A percentile compares a stretch with the other conserved stretches of the same genome.
These are phyloP conservation scores for Protea cynaroides DNA, from an alignment of 164 flowering plant genomes.

Conservation along the genomic window DNA sequence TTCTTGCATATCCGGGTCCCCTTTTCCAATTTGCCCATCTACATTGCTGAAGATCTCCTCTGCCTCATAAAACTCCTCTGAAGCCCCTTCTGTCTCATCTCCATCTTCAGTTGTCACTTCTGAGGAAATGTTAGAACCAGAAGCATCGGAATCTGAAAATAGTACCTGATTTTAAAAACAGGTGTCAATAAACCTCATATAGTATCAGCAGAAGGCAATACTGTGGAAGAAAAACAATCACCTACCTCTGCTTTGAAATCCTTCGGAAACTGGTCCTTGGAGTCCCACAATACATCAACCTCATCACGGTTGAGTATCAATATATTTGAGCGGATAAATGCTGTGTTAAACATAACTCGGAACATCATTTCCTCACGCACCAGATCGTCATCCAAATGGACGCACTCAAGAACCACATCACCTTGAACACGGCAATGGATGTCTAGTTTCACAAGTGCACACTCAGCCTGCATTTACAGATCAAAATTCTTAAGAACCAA, in stretches of 20 bases:
- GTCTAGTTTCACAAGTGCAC: constrained; percentile 59
- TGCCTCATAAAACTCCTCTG: constrained; percentile 93
- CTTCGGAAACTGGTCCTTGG: constrained; percentile 66
- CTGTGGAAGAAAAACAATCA: constrained; percentile 13
- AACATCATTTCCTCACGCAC: constrained; percentile 78
- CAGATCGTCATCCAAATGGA: constrained; percentile 62
- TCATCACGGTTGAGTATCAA: constrained; percentile 70
- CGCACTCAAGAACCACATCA: constrained; percentile 89
- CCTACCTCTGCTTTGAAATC: constrained; percentile 91
- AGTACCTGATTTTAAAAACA: constrained; percentile 68
- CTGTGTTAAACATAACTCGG: constrained; percentile 78
- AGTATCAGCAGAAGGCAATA: constrained; percentile 20
- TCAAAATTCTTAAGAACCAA: neutral
- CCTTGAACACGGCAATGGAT: constrained; percentile 79
- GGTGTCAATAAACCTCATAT: constrained; percentile 37
- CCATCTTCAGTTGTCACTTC: constrained; percentile 44
- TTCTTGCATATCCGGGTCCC: neutral
- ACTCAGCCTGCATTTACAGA: constrained; percentile 54
- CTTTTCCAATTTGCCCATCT: constrained; percentile 28
- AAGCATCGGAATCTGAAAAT: constrained; percentile 61
- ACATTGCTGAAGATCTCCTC: constrained; percentile 85
- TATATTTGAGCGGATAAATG: constrained; percentile 65
- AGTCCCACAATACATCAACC: constrained; percentile 74
- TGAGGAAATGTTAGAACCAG: constrained; percentile 41
- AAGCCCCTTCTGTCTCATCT: constrained; percentile 45